Percentiles rank a stretch among this genome's conserved stretches.
These are phyloP conservation scores for Globisporangium splendens DNA, from an alignment of 352 stramenopile genomes.

Conservation along the genomic window DNA sequence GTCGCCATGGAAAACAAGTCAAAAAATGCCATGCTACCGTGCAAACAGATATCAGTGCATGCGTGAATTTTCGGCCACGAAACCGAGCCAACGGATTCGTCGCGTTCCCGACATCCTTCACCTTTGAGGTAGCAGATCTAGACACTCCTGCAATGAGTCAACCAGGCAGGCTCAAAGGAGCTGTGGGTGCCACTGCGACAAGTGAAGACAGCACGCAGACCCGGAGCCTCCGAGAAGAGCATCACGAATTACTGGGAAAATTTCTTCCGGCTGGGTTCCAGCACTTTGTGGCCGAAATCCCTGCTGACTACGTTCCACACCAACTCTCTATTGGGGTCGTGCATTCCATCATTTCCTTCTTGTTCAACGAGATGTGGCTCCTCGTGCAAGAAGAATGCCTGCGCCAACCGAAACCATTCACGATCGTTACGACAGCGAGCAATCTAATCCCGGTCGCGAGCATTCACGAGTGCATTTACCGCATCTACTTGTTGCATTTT, in stretches of 20 bases:
- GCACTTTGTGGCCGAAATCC: constrained; percentile 22
- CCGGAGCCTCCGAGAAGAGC: constrained; percentile 12
- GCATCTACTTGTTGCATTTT: constrained; percentile 50
- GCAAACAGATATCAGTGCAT: constrained; percentile 38
- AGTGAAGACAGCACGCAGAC: neutral
- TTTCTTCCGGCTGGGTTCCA: constrained; percentile 32
- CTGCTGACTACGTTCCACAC: constrained; percentile 30
- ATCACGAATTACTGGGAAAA: constrained; percentile 26
- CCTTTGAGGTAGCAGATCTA: constrained; percentile 9
- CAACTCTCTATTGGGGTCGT: constrained; percentile 34
- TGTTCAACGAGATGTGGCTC: constrained; percentile 45
- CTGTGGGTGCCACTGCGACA: neutral
- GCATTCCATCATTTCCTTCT: constrained; percentile 40
- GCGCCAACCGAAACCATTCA: constrained; percentile 17
- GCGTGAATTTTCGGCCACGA: constrained; percentile 13
- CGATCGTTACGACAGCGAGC: constrained; percentile 2
- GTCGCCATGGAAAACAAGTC: neutral
- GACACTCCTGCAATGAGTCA: neutral
- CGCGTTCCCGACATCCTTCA: constrained; percentile 4
- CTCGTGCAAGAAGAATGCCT: constrained; percentile 36
- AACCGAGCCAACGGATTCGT: constrained; percentile 17
- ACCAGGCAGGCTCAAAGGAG: neutral
- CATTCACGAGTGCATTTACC: constrained; percentile 45
- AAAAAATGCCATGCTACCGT: neutral
- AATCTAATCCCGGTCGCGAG: constrained; percentile 20